Base-by-base conservation (phyloP, 352 stramenopile species). In the Globisporangium viniferum region DNA sequence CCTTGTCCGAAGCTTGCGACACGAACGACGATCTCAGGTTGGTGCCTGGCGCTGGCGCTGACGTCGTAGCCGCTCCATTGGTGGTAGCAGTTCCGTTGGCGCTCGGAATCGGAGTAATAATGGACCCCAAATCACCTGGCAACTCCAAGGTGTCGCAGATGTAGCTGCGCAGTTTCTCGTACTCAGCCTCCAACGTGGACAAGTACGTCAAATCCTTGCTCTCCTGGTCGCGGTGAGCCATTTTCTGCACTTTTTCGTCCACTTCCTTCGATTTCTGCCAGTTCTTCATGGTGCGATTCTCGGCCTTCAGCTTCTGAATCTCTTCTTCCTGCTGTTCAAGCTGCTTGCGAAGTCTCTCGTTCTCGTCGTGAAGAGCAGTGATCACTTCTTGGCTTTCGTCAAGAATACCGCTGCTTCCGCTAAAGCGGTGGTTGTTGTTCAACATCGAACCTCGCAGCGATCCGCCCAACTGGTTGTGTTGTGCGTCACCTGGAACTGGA, bases 381-480 rank as follows among this genome's bases (percentile, higher is more conserved):
- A 95, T 92, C n/a, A 95, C 88, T 73, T 95, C 86, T 63, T 93
- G 83, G 59, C 83, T 93, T 64, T 95, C 88, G 29, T 95, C 86
- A 10, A 95, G 64, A 60, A 95, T 93, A 14, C 87, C 85, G 56
- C 82, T 94, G 31, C 79, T 88, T 8, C 67, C 77, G 44, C 81
- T 92, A 64, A 88, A 85, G 8, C 85, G 82, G 62, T 78, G 70
- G 39, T 70, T 77, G 44, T 68, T 78, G 55, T 78, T 77, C n/a
- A 84, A 56, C 72, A 86, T 86, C 39, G 84, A 91, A 1, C 76
- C 73, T 15, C 82, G 73, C 7, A 71, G 69, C n/a, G 79, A 84
- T n/a, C 63, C 76, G 24, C 71, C 57, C 22, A 48, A 71, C 12
- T 68, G 51, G 53, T 51, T 51, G 10, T 15, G 24, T 10, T 64